These are phyloP conservation scores for Macrophomina pseudophaseolina DNA, from an alignment of 2,329 filamentous ascomycete genomes.

Conservation along the genomic window DNA sequence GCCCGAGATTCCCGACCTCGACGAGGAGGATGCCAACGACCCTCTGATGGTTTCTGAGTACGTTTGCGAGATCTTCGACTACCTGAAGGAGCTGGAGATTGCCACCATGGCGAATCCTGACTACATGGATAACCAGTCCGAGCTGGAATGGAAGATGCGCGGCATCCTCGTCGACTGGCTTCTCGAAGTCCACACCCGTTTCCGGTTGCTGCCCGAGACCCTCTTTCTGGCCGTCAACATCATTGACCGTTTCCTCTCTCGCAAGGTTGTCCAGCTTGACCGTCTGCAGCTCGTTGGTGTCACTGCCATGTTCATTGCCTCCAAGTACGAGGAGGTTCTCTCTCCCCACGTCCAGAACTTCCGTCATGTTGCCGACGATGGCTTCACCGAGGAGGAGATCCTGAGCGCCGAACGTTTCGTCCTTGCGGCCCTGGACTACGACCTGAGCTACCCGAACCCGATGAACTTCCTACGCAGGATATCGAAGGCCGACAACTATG, in stretches of 20 bases:
- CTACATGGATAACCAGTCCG: conserved; percentile 94
- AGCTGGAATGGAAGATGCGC: conserved; percentile 98
- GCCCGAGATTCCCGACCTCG: conserved; percentile 63
- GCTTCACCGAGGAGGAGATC: conserved; percentile 93
- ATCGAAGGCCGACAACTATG: conserved; percentile 99
- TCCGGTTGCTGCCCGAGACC: conserved; percentile 93
- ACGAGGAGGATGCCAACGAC: conserved; percentile 87
- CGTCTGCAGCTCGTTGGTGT: conserved; percentile 95
- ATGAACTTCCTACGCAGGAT: conserved; percentile 99
- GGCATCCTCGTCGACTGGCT: conserved; percentile 98
- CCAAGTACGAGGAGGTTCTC: conserved; percentile 98
- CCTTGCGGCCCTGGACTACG: conserved; percentile 88
- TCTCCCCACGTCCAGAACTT: conserved; percentile 98
- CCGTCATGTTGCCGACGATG: conserved; percentile 94
- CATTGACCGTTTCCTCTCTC: conserved; percentile 95
- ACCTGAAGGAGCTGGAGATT: conserved; percentile 84
- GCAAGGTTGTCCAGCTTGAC: conserved; percentile 94
- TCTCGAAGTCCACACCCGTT: conserved; percentile 96
- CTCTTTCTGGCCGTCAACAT: conserved; percentile 97
- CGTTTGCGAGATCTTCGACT: conserved; percentile 95
- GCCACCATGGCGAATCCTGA: conserved; percentile 83
- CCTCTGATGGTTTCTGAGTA: conserved; percentile 98
- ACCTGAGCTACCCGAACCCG: conserved; percentile 97
- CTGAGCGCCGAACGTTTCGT: conserved; percentile 96
- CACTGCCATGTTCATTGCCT: conserved; percentile 98